Evolutionary conservation across 768 basidiomycete species (phyloP).

Genomic region (Lyophyllum semitale): DNA sequence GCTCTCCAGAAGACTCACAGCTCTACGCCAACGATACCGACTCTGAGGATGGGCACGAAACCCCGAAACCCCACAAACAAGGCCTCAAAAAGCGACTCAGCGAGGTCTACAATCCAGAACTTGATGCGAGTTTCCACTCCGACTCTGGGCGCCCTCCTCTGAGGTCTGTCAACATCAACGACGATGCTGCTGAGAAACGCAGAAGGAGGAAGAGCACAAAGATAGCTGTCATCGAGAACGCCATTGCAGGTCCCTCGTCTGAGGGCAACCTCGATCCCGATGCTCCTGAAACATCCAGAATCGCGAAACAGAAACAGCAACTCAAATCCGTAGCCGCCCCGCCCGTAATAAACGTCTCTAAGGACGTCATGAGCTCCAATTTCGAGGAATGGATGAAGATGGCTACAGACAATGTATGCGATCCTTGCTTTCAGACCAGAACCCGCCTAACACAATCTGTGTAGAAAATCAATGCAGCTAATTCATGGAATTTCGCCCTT

Average conservation of each 20-base stretch:
- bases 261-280: slow-evolving; percentile 41
- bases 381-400: slow-evolving; percentile 99
- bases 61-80: slow-evolving; percentile 39
- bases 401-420: slow-evolving; percentile 93
- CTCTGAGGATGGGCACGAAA: slow-evolving; percentile 38
- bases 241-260: slow-evolving; percentile 63
- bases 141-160: slow-evolving; percentile 38
- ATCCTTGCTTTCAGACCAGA: slow-evolving; percentile 5
- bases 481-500: slow-evolving; percentile 97
- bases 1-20: slow-evolving; percentile 34
- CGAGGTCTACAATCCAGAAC: slow-evolving; percentile 51
- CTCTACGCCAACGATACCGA: slow-evolving; percentile 40
- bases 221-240: slow-evolving; percentile 54
- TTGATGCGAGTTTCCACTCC: slow-evolving; percentile 41
- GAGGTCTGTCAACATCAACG: slow-evolving; percentile 66
- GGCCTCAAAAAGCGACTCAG: slow-evolving; percentile 61
- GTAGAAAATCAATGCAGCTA: slow-evolving; percentile 98
- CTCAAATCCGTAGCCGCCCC: slow-evolving; percentile 63
- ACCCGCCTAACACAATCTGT: slow-evolving; percentile 14
- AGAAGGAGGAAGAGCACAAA: slow-evolving; percentile 79
- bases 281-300: slow-evolving; percentile 43
- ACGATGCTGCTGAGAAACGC: slow-evolving; percentile 87
- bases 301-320: slow-evolving; percentile 61
- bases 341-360: slow-evolving; percentile 59
- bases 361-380: slow-evolving; percentile 89